A percentile compares a stretch with the other conserved stretches of the same genome.
These are phyloP conservation scores for Boletellus ananiceps DNA, from an alignment of 768 basidiomycete species.

Conservation along the genomic window DNA sequence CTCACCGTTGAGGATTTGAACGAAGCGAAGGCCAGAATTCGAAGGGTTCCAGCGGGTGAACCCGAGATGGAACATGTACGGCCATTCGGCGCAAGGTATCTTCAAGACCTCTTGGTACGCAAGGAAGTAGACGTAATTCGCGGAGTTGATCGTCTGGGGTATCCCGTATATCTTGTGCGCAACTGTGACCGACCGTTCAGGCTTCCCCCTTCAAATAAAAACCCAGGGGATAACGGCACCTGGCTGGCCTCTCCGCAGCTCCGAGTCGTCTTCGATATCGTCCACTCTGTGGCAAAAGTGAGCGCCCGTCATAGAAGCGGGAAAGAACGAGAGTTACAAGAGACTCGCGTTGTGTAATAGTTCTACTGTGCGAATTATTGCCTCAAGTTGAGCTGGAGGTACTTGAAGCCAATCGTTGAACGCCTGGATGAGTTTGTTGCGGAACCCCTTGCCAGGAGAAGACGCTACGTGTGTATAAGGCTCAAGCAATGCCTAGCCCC, in stretches of 20 bases:
- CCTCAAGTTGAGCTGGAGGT: constrained; percentile 59
- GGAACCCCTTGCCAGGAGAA: constrained; percentile 88
- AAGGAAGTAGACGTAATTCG: constrained; percentile 95
- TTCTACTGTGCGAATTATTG: constrained; percentile 76
- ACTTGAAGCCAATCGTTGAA: constrained; percentile 94
- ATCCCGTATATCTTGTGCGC: constrained; percentile 96
- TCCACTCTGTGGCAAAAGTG: constrained; percentile 58
- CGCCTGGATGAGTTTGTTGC: constrained; percentile 79
- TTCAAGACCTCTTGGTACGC: constrained; percentile 79
- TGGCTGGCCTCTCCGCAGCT: constrained; percentile 79
- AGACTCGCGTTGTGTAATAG: constrained; percentile 94
- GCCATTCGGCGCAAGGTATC: constrained; percentile 13
- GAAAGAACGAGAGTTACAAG: constrained; percentile 49
- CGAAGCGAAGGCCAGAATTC: constrained; percentile 43
- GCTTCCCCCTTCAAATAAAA: not conserved
- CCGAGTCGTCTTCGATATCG: constrained; percentile 92
- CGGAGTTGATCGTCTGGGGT: constrained; percentile 94
- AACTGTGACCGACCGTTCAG: constrained; percentile 40
- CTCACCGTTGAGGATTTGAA: constrained; percentile 72
- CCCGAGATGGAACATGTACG: constrained; percentile 37
- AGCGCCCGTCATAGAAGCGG: not conserved
- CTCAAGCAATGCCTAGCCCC: constrained; percentile 58
- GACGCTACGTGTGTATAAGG: constrained; percentile 83
- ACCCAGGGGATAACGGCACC: constrained; percentile 38
- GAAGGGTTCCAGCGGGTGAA: not conserved